phyloP scores from a whole-genome alignment of 257 asterid species.

The Eustoma russellianum region DNA sequence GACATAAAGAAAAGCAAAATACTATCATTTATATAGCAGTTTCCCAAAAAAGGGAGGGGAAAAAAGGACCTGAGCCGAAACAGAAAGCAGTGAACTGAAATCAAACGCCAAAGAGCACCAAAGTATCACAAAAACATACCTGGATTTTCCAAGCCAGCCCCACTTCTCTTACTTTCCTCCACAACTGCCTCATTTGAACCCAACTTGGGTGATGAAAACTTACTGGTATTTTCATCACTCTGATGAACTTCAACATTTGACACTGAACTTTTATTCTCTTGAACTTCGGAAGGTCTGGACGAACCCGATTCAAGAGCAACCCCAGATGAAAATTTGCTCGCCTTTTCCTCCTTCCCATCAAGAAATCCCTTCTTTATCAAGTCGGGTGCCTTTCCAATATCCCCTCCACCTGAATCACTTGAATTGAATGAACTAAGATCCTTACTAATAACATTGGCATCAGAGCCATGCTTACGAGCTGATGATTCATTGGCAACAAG shows the following conservation, averaged over 20 bases:
- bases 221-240: not conserved
- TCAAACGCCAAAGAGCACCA: not conserved
- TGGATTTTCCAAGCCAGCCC: conserved; percentile 25
- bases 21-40: no score
- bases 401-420: conserved; percentile 14
- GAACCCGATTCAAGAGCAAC: conserved; percentile 1
- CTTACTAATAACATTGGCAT: conserved; percentile 1
- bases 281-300: not conserved
- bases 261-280: not conserved
- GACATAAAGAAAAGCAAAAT: no score
- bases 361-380: conserved; percentile 14
- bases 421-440: conserved; percentile 6
- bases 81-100: not conserved
- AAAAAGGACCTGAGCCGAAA: no score
- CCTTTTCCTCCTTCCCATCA: conserved; percentile 3
- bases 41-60: no score
- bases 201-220: conserved; percentile 6
- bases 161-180: not conserved
- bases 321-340: conserved; percentile 4
- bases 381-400: conserved; percentile 12
- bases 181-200: conserved; percentile 26
- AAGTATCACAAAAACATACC: conserved; percentile 23
- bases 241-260: not conserved
- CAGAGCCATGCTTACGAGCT: conserved; percentile 11
- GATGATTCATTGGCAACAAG: conserved; percentile 11